A percentile compares a stretch with the other conserved stretches of the same genome.
Conservation (phyloP, 2,329 filamentous ascomycete genomes). For the Knoxdaviesia proteae region DNA sequence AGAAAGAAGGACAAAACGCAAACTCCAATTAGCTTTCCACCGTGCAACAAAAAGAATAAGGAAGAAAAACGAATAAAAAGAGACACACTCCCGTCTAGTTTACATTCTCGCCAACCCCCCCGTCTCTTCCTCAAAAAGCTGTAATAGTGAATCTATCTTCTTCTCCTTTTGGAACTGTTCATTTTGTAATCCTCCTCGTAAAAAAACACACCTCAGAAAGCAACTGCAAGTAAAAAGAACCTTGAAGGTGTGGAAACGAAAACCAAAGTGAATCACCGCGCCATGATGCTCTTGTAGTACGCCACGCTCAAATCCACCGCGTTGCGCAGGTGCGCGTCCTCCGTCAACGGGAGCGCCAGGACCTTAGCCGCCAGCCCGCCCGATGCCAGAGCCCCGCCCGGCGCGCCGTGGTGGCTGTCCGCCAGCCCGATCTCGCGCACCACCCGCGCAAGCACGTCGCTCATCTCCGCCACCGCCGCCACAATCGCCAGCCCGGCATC, state of each 20-base stretch:
- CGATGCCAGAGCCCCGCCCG: constrained; percentile 9
- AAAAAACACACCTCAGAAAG: too few species aligned
- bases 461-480: constrained; percentile 69
- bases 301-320: constrained; percentile 47
- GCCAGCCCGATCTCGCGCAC: constrained; percentile 23
- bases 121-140: too few species aligned
- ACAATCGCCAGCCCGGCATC: constrained; percentile 26
- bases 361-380: constrained; percentile 19
- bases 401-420: too few species aligned
- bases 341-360: constrained; percentile 43
- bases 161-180: too few species aligned
- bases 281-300: constrained; percentile 47
- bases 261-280: constrained; percentile 6
- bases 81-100: too few species aligned
- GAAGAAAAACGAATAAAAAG: too few species aligned
- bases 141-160: too few species aligned
- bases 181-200: neutral
- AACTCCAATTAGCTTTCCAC: too few species aligned
- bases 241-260: neutral
- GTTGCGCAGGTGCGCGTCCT: constrained; percentile 51
- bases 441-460: constrained; percentile 46
- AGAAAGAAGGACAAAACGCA: too few species aligned
- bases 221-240: neutral
- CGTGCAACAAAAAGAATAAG: too few species aligned
- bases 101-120: too few species aligned